Percentiles rank a stretch among this genome's conserved stretches.
phyloP scores from a whole-genome alignment of 1,139 yeast genomes.

The Suhomyces yuchorum region DNA sequence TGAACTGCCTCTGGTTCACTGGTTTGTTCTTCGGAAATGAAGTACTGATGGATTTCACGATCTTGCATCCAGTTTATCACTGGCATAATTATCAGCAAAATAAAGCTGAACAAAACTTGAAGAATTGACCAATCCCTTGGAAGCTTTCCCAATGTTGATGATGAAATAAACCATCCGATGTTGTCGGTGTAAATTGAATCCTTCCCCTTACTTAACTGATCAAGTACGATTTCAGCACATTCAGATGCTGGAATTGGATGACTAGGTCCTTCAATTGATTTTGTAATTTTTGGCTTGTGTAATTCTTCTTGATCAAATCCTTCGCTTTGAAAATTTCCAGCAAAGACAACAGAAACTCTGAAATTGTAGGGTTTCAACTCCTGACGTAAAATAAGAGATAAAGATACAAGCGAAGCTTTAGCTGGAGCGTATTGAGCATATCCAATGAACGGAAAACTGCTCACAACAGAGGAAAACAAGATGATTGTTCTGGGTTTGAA shows the following conservation, averaged over 20 bases:
- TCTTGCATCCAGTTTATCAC: constrained; percentile 56
- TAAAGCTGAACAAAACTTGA: constrained; percentile 49
- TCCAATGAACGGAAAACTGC: constrained; percentile 87
- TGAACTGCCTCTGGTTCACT: not conserved
- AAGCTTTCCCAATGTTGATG: constrained; percentile 65
- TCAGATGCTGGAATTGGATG: constrained; percentile 64
- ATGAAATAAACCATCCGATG: constrained; percentile 80
- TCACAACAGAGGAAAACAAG: constrained; percentile 77
- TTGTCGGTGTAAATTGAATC: constrained; percentile 80
- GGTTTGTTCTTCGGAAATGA: not conserved
- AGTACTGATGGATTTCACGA: constrained; percentile 46
- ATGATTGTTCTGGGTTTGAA: constrained; percentile 59
- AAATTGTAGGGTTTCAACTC: constrained; percentile 72
- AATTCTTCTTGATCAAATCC: constrained; percentile 80
- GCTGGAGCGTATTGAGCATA: constrained; percentile 88
- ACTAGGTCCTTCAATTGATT: constrained; percentile 82
- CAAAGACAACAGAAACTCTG: constrained; percentile 64
- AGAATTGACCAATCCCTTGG: constrained; percentile 65
- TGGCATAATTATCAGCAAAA: constrained; percentile 67
- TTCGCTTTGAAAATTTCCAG: constrained; percentile 89
- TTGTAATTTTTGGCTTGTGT: constrained; percentile 86
- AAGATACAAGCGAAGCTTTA: constrained; percentile 77
- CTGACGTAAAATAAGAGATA: constrained; percentile 78
- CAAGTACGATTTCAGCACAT: constrained; percentile 65
- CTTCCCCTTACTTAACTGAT: constrained; percentile 62